Evolutionary conservation across 768 basidiomycete species (phyloP), one percentile per base, ranked within the genome.

Genomic region (Gyrodon lividus): DNA sequence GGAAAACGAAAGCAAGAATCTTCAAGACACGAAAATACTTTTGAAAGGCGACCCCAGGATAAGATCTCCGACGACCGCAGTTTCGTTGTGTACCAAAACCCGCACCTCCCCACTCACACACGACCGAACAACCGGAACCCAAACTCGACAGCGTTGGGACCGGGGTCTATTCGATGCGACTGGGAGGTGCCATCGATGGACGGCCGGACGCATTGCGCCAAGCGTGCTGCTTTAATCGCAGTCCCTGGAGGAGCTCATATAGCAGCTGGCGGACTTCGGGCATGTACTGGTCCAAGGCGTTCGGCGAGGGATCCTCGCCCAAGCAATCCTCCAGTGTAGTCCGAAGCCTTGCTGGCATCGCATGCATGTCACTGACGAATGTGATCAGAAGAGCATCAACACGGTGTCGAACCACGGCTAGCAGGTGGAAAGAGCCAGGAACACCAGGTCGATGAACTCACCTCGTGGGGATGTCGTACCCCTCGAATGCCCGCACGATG

Each of bases 381-480:
- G 20, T 7, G 16, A 46, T 46, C 26, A 31, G 39, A 30, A 34
- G 17, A 23, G 16, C 16, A n/a, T 2, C 16, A 17, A 14, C 13
- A 12, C 6, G 17, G 43, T 17, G 10, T 26, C 19, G 22, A 22
- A 23, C 12, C 10, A 41, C 14, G 4, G 23, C 9, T 16, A 4
- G 24, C 24, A 14, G 42, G 16, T 26, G 33, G 14, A 35, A 22
- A 9, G 17, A 22, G 26, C 17, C 39, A 28, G 23, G 38, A 39
- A 43, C 12, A 31, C 12, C 24, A 26, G 44, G 26, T 14, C 26
- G 41, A 14, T 3, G 46, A 38, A 72, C 83, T 64, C 57, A 92
- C 95, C 77, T 84, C 60, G 94, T 81, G 54, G 86, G 79, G 55
- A 98, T 90, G 35, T 80, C 77, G 58, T 86, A 81, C 30, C 75